Base-by-base conservation (phyloP, 306 rosid species). In the Senna tora region DNA sequence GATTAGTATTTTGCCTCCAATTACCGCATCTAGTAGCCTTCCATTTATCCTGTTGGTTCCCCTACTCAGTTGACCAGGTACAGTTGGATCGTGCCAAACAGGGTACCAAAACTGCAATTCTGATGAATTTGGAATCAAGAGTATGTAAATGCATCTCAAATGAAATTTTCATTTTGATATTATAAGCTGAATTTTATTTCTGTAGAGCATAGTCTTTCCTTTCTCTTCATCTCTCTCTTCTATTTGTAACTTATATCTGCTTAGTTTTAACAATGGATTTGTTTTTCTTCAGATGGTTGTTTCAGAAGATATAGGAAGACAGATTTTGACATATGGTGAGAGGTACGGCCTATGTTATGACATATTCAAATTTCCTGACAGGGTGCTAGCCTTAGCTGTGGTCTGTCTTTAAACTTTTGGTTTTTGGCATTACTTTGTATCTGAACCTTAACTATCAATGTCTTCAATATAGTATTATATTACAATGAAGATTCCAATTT, bases 101-200 rank as follows among this genome's bases (percentile, higher is more conserved):
- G 81, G 82, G 95, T 68, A 89, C 92, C 6, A 94, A 86, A 79
- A 89, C 96, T 58, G 87, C 92, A 76, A 81, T 91, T 77, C 82
- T 94, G 74, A 90, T 94, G 88, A 87, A 86, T 70, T 75, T 94
- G 81, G 98, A 94, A 81, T 91, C 97, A 43, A 86, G 97, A 70
- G 97, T 94, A 82, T 5, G 89, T 74, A 65, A 77, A 67, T 33
- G 12, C 49, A 52, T 69, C 46, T 65, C 36, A 25, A 49, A 30
- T 54, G 53, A 42, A 65, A 53, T 41, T 45, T 73, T 76, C 28
- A 67, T 41, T 9, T 42, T 16, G 17, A 54, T 66, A 39, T 54
- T 60, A 16, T 57, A 6, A 61, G 12, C 16, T 56, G 14, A 25
- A 43, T 7, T 33, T 33, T 25, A 30, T 56, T 5, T 55, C 20